Evolutionary conservation across 306 rosid genomes (phyloP), one percentile per base, ranked within the genome.

Genomic region (Rubus parviflorus): DNA sequence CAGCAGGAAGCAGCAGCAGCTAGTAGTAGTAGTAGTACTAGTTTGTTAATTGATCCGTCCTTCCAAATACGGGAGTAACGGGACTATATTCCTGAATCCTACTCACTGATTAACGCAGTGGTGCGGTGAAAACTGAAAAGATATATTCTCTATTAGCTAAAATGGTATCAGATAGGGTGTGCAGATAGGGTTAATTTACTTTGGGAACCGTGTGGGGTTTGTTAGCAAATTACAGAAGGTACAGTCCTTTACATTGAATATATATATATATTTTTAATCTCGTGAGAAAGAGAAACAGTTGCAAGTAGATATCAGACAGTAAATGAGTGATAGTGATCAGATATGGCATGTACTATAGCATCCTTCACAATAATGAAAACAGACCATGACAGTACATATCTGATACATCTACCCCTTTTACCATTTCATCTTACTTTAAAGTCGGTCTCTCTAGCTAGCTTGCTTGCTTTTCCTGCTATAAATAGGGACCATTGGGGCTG

Each of bases 401-500:
- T 62, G 43, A 11, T 52, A 6, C 25, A 35, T 62, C 43, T 62
- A 6, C 68, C 43, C 9, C 22, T 62, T 78, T 80, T 81, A 76
- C 81, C 80, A 41, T 72, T 64, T 64, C 47, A 64, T 64, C 68
- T 30, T 30, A 30, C 35, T 62, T 62, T 6, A 2, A 37, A 62
- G 43, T 62, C 1, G 6, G 68, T 25, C 35, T 61, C 14, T 62
- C 67, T 35, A 14, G 67, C 43, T 35, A 6, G 15, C 35, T 30
- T 30, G 45, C 22, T 62, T 42, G 74, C 22, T 54, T 45, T 67
- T 66, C 25, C 57, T 23, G 81, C 93, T 91, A 91, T 91, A 91
- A 89, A 89, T 87, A 89, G 83, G 45, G 78, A 77, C 81, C 82
- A 49, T 51, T 51, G 43, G 68, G 68, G 48, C 8, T 8, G 70